A percentile compares a stretch with the other conserved stretches of the same genome.
Evolutionary conservation across 345 rosid species (phyloP).

Genomic region (Combretum micranthum): DNA sequence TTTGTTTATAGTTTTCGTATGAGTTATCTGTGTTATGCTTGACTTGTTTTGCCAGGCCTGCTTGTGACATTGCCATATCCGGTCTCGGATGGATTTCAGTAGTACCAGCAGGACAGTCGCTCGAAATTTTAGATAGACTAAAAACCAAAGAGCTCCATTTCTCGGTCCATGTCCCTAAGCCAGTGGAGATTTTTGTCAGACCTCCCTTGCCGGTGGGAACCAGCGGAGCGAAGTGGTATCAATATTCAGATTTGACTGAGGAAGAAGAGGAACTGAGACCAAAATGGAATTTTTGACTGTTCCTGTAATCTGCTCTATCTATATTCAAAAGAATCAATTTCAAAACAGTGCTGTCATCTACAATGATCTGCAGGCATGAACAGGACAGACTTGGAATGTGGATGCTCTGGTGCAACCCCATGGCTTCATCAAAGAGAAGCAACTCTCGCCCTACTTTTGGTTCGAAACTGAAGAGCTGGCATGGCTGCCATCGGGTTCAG

Average conservation of each 20-base stretch:
- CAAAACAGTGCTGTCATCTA: too few relatives aligned
- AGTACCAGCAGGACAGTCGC: constrained; percentile 43
- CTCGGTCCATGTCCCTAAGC: constrained; percentile 75
- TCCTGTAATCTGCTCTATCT: neutral
- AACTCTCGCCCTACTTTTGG: too few relatives aligned
- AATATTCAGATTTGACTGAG: constrained; percentile 74
- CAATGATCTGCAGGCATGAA: too few relatives aligned
- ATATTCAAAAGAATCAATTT: neutral
- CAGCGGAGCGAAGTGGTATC: constrained; percentile 62
- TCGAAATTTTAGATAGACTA: constrained; percentile 20
- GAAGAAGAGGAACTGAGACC: constrained; percentile 87
- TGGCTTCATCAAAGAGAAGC: too few relatives aligned
- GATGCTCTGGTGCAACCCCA: too few relatives aligned
- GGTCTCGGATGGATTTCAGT: constrained; percentile 91
- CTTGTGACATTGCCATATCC: constrained; percentile 79
- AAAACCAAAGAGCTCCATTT: constrained; percentile 43
- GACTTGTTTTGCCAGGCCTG: constrained; percentile 51
- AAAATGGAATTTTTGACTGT: constrained; percentile 58
- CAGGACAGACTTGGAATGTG: too few relatives aligned
- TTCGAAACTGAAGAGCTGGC: too few relatives aligned
- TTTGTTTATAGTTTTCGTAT: neutral
- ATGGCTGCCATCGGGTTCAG: too few relatives aligned
- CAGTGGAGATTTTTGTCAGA: constrained; percentile 75
- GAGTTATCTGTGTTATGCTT: neutral
- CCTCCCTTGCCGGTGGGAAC: constrained; percentile 65